Percentiles rank a stretch among this genome's conserved stretches.
phyloP scores from a whole-genome alignment of 208 protist species.

The Acanthamoeba royreba region DNA sequence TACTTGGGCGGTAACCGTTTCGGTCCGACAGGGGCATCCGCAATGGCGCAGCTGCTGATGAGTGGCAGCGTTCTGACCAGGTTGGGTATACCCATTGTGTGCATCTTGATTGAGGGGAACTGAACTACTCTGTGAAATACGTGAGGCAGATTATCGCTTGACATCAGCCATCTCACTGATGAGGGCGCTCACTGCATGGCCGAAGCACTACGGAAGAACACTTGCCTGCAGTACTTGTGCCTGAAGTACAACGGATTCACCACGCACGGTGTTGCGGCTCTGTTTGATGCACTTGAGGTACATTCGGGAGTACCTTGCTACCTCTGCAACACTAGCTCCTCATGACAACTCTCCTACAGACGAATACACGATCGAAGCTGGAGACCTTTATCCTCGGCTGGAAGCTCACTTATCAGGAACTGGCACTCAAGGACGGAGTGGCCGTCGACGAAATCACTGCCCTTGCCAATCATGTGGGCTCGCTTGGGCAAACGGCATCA shows the following conservation, averaged over 20 bases:
- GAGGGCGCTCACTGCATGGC: neutral
- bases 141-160: neutral
- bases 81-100: neutral
- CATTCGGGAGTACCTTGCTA: neutral
- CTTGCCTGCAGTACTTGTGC: neutral
- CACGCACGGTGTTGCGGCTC: neutral
- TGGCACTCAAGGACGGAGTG: neutral
- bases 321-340: neutral
- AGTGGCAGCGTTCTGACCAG: neutral
- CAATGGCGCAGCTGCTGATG: neutral
- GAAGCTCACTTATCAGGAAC: neutral
- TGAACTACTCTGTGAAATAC: too few relatives aligned
- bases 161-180: neutral
- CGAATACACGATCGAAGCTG: neutral
- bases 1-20: neutral
- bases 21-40: neutral
- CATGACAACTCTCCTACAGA: neutral
- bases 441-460: neutral
- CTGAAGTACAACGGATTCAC: constrained; percentile 17
- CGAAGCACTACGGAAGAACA: neutral
- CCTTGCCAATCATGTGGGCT: neutral
- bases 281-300: neutral
- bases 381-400: neutral
- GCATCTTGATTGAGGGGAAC: too few relatives aligned
- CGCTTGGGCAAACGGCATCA: too few relatives aligned